phyloP scores from a whole-genome alignment of 2,329 filamentous ascomycete species.

The Fonsecaea monophora region DNA sequence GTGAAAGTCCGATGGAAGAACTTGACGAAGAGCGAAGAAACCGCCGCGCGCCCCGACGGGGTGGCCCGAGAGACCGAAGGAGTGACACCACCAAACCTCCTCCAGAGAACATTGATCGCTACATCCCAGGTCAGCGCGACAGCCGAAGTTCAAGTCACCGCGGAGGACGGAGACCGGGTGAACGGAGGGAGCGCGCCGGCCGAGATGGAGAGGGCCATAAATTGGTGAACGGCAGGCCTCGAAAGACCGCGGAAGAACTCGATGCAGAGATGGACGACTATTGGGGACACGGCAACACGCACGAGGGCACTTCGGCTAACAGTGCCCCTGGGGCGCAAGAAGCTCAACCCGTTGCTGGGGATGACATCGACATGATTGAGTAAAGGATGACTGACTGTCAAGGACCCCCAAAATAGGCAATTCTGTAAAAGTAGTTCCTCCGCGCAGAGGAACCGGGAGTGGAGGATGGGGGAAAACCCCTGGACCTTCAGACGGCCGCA shows the following conservation, averaged over 20 bases:
- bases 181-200: constrained; percentile 45
- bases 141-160: constrained; percentile 51
- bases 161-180: constrained; percentile 56
- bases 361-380: constrained; percentile 76
- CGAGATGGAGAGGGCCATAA: constrained; percentile 48
- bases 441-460: not conserved
- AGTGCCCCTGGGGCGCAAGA: constrained; percentile 46
- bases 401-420: not conserved
- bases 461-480: too few relatives aligned
- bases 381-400: constrained; percentile 43
- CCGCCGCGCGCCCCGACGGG: constrained; percentile 48
- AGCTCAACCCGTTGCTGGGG: constrained; percentile 45
- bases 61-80: constrained; percentile 57
- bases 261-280: constrained; percentile 98
- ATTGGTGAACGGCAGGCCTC: constrained; percentile 65
- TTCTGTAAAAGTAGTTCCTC: constrained; percentile 2
- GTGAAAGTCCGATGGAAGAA: constrained; percentile 51
- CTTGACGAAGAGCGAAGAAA: constrained; percentile 46
- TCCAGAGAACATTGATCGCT: constrained; percentile 76
- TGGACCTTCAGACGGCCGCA: not conserved
- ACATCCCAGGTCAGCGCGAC: constrained; percentile 68
- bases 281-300: constrained; percentile 63
- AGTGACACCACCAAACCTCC: constrained; percentile 62
- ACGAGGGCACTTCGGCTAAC: constrained; percentile 45
- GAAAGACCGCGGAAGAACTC: constrained; percentile 89